Evolutionary conservation across 768 basidiomycete genomes (phyloP).

Genomic region (Lyophyllum atratum): DNA sequence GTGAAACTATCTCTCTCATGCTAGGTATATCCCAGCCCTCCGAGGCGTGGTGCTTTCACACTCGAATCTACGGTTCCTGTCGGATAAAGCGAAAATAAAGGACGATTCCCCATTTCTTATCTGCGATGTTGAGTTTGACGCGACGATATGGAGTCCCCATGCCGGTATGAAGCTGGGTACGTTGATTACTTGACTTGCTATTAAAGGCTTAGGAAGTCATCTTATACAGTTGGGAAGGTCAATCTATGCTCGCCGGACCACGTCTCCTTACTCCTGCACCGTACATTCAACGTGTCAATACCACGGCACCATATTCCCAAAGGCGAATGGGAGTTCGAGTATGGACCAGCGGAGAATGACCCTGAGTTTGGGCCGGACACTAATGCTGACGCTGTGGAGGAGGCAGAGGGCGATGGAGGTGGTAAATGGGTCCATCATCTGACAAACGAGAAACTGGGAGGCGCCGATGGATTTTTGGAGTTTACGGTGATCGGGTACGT

Average conservation of each 20-base stretch:
- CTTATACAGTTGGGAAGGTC: conserved; percentile 70
- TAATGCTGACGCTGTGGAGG: conserved; percentile 20
- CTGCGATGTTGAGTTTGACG: conserved; percentile 75
- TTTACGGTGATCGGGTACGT: conserved; percentile 90
- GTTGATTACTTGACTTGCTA: conserved; percentile 20
- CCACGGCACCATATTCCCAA: conserved; percentile 87
- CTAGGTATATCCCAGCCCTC: conserved; percentile 86
- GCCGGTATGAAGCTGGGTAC: conserved; percentile 80
- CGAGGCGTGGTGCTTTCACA: conserved; percentile 87
- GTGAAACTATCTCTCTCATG: not conserved
- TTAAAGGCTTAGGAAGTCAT: conserved; percentile 1
- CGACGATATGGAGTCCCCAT: conserved; percentile 85
- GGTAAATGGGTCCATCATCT: conserved; percentile 81
- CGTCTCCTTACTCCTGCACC: conserved; percentile 84
- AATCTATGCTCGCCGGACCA: conserved; percentile 92
- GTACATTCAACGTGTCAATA: conserved; percentile 95
- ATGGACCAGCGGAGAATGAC: conserved; percentile 80
- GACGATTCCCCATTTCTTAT: conserved; percentile 86
- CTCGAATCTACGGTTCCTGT: conserved; percentile 71
- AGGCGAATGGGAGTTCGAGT: conserved; percentile 83
- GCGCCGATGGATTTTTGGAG: conserved; percentile 62
- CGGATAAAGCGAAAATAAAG: conserved; percentile 65
- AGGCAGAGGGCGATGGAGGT: conserved; percentile 40
- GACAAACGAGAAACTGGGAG: conserved; percentile 73
- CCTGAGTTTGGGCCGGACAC: conserved; percentile 60